These are phyloP conservation scores for Pleurotus pulmonarius DNA, from an alignment of 768 basidiomycete species.

Conservation along the genomic window DNA sequence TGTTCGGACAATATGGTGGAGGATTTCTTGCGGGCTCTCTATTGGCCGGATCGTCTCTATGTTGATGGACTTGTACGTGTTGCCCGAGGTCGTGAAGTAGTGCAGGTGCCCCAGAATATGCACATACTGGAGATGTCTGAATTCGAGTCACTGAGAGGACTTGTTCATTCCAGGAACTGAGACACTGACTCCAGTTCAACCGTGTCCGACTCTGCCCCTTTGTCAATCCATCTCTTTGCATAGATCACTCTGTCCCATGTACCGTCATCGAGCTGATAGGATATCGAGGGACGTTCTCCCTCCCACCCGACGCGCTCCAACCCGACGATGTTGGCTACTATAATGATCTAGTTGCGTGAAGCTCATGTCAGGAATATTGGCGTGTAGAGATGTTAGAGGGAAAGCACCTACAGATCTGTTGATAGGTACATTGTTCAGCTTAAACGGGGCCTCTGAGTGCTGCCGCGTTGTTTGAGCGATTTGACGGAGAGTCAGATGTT, in stretches of 20 bases:
- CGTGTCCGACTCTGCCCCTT: not conserved
- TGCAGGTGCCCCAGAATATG: not conserved
- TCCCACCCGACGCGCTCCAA: not conserved
- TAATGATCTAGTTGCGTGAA: not conserved
- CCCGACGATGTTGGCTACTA: constrained; percentile 3
- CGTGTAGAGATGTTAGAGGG: not conserved
- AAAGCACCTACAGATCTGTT: not conserved
- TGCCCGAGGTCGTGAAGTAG: not conserved
- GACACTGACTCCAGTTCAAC: not conserved
- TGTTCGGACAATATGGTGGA: not conserved
- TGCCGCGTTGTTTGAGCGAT: not conserved
- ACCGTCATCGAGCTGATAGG: not conserved
- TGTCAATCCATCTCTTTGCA: not conserved
- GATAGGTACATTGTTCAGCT: not conserved
- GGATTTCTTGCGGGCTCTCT: not conserved
- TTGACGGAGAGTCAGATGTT: not conserved
- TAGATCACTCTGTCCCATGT: not conserved
- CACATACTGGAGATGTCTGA: not conserved
- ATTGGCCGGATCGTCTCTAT: not conserved
- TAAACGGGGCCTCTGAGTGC: not conserved
- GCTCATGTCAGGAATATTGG: not conserved
- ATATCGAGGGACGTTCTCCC: not conserved
- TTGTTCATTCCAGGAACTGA: not conserved
- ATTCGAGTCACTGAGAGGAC: not conserved
- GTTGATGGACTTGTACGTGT: not conserved